These are phyloP conservation scores for Sugiyamaella sp. DNA, from an alignment of 1,139 yeast species.

Conservation along the genomic window DNA sequence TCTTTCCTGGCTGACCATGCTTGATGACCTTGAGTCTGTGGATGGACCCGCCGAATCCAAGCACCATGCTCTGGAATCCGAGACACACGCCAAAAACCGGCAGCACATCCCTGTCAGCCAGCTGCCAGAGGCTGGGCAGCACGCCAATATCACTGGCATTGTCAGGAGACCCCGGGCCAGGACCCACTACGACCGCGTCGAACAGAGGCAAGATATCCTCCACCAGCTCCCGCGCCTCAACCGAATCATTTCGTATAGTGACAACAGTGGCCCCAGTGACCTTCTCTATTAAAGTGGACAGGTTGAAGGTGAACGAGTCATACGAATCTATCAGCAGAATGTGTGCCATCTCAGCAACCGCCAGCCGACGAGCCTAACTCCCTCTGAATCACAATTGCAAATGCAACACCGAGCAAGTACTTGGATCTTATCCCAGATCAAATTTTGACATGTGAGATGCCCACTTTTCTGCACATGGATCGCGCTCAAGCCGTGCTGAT, in stretches of 20 bases:
- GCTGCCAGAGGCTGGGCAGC: constrained; percentile 55
- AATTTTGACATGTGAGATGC: neutral
- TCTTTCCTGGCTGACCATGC: constrained; percentile 82
- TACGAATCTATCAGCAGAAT: constrained; percentile 87
- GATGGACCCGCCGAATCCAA: constrained; percentile 63
- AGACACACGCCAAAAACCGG: constrained; percentile 92
- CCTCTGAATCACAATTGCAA: no score
- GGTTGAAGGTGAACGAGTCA: constrained; percentile 90
- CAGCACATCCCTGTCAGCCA: constrained; percentile 41
- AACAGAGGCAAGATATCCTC: constrained; percentile 48
- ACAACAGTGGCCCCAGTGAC: constrained; percentile 59
- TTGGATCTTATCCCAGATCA: neutral
- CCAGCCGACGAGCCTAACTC: no score
- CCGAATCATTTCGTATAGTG: constrained; percentile 76
- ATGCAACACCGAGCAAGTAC: no score
- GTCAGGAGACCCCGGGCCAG: constrained; percentile 95
- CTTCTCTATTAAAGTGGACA: constrained; percentile 62
- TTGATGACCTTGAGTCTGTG: constrained; percentile 58
- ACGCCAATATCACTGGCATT: constrained; percentile 71
- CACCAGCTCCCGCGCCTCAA: constrained; percentile 50
- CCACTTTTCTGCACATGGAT: neutral
- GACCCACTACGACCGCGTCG: constrained; percentile 85
- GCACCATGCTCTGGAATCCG: constrained; percentile 86
- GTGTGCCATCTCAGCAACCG: constrained; percentile 2
- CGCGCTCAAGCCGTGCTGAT: neutral